Base-by-base conservation (phyloP, 192 early-diverging fungal species). In the Coemansia sp. region DNA sequence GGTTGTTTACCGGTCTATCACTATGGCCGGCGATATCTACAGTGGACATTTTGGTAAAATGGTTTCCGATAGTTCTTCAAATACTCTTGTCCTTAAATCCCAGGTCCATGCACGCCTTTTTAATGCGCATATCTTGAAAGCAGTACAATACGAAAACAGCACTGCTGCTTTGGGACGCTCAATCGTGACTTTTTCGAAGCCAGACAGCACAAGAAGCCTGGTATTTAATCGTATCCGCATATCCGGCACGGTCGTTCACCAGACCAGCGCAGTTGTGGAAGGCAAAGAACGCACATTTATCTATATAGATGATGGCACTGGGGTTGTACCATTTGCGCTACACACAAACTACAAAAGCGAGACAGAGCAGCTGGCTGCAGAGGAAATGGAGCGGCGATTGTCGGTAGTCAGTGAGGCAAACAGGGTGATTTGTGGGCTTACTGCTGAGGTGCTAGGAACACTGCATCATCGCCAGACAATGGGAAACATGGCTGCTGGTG, bases 261-360 rank as follows among this genome's bases (percentile, higher is more conserved):
- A 26, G n/a, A 26, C 21, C 21, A n/a, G 10, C 9, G 26, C n/a
- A 12, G 13, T 13, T 26, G n/a, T 47, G 3, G 45, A 2, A 9
- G 45, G 11, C 6, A 26, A 4, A 8, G 18, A 21, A 13, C 23
- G n/a, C 26, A 10, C 11, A 12, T 26, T 47, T 26, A 47, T 47
- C n/a, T 47, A 47, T 12, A 26, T 47, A 0, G 45, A 47, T 18
- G 45, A 47, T 26, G 45, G 45, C 26, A 47, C 45, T 7, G 45
- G 45, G 3, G 45, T 47, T 13, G 45, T 47, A 21, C 21, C 45
- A 26, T 47, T 47, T 10, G n/a, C n/a, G 21, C 21, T 47, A n/a
- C n/a, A 13, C 3, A 26, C 20, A 6, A 2, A 39, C 2, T 39
- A 2, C 45, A 47, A 26, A 9, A 11, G 21, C 45, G 3, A 47